A percentile compares a stretch with the other conserved stretches of the same genome.
These are phyloP conservation scores for Aspergillus intermedius DNA, from an alignment of 2,329 filamentous ascomycete genomes.

Conservation along the genomic window DNA sequence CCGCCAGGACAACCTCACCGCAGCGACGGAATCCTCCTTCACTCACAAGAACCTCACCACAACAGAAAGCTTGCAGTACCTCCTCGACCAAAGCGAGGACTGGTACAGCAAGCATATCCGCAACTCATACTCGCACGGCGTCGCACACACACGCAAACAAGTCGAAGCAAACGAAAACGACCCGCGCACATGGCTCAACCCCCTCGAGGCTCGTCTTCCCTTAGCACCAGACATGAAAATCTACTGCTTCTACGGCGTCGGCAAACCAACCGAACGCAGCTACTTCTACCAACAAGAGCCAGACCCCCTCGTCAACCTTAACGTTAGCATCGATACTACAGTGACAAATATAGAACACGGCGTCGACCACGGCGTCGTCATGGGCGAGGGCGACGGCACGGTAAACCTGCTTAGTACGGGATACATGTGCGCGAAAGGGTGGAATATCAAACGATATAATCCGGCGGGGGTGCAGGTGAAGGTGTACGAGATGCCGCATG, in stretches of 20 bases:
- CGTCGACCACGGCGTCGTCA: conserved; percentile 80
- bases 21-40: conserved; percentile 52
- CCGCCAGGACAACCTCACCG: conserved; percentile 37
- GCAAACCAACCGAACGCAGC: conserved; percentile 84
- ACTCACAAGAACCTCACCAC: conserved; percentile 71
- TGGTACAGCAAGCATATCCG: conserved; percentile 77
- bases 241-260: conserved; percentile 93
- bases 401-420: conserved; percentile 87
- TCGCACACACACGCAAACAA: conserved; percentile 71
- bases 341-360: conserved; percentile 38
- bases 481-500: conserved; percentile 92
- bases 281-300: conserved; percentile 81
- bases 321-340: conserved; percentile 49
- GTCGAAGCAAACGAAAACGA: conserved; percentile 77
- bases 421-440: conserved; percentile 96
- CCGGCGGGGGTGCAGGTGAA: conserved; percentile 74
- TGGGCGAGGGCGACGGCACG: conserved; percentile 94
- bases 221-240: conserved; percentile 85
- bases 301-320: conserved; percentile 53
- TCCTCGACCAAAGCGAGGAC: conserved; percentile 69
- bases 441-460: conserved; percentile 90
- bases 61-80: conserved; percentile 66
- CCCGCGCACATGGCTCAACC: conserved; percentile 85
- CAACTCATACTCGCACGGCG: conserved; percentile 75
- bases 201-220: conserved; percentile 82